Conservation (phyloP, 768 basidiomycete genomes). For the Galerina sulciceps region DNA sequence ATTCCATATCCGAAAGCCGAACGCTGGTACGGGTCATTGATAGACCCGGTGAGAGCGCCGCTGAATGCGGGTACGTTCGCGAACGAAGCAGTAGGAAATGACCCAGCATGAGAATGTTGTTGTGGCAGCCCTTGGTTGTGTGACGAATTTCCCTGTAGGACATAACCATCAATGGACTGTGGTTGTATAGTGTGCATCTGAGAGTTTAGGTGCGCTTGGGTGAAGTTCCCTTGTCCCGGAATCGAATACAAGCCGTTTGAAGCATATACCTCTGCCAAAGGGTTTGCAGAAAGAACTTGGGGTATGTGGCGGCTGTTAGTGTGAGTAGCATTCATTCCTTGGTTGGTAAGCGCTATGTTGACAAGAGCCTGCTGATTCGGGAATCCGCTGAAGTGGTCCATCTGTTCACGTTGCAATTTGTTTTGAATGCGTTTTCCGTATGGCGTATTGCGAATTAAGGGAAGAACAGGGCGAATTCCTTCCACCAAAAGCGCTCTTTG, state of each 20-base stretch:
- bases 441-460: constrained; percentile 97
- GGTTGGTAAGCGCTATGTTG: constrained; percentile 61
- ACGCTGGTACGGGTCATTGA: constrained; percentile 80
- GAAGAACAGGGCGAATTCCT: constrained; percentile 97
- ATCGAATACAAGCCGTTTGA: constrained; percentile 67
- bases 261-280: constrained; percentile 69
- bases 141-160: constrained; percentile 72
- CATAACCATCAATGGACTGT: constrained; percentile 81
- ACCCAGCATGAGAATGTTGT: constrained; percentile 49
- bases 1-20: constrained; percentile 79
- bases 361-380: constrained; percentile 63
- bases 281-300: constrained; percentile 56
- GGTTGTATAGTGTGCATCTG: constrained; percentile 67
- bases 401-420: constrained; percentile 94
- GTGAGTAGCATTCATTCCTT: constrained; percentile 52
- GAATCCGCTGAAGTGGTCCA: constrained; percentile 68
- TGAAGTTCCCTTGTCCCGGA: constrained; percentile 57
- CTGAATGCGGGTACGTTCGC: constrained; percentile 52
- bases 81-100: constrained; percentile 63
- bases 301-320: constrained; percentile 60
- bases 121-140: constrained; percentile 68
- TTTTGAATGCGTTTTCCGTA: constrained; percentile 99
- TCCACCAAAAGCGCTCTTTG: constrained; percentile 94
- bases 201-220: constrained; percentile 57
- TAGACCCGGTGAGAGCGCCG: constrained; percentile 53